These are phyloP conservation scores for Pleurotus citrinopileatus DNA, from an alignment of 768 basidiomycete genomes.

Conservation along the genomic window DNA sequence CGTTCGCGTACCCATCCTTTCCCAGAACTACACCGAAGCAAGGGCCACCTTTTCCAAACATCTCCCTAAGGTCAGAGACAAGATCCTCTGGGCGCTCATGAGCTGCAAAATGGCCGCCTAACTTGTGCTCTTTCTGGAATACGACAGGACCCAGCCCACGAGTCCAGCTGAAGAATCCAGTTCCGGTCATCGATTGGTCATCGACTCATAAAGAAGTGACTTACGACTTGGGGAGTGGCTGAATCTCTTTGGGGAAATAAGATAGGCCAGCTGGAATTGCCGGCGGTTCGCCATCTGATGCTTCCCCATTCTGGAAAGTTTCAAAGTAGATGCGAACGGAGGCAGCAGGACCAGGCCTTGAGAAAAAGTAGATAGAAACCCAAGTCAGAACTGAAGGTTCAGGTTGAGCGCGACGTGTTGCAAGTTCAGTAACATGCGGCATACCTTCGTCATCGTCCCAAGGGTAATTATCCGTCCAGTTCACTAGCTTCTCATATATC, in stretches of 20 bases:
- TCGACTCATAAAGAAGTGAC: background rate
- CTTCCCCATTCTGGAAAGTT: slow-evolving; percentile 17
- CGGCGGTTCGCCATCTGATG: slow-evolving; percentile 7
- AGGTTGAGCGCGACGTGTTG: background rate
- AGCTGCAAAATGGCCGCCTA: slow-evolving; percentile 60
- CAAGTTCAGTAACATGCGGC: too few species aligned
- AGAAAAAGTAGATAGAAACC: slow-evolving; percentile 61
- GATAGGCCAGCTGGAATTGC: slow-evolving; percentile 46
- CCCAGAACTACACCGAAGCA: slow-evolving; percentile 46
- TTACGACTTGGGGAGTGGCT: background rate
- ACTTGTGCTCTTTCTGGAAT: slow-evolving; percentile 44
- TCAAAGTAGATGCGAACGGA: slow-evolving; percentile 60
- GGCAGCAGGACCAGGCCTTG: slow-evolving; percentile 54
- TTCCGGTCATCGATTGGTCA: background rate
- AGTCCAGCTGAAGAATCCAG: slow-evolving; percentile 36
- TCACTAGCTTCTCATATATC: slow-evolving; percentile 53
- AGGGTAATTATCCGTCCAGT: slow-evolving; percentile 49
- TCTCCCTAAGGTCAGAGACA: slow-evolving; percentile 47
- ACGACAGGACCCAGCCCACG: slow-evolving; percentile 34
- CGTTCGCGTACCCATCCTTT: slow-evolving; percentile 35
- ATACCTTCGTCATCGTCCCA: slow-evolving; percentile 59
- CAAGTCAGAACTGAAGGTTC: slow-evolving; percentile 50
- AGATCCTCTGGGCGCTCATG: slow-evolving; percentile 46
- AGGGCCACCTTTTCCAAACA: slow-evolving; percentile 53
- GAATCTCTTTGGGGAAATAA: slow-evolving; percentile 44